Percentiles rank a stretch among this genome's conserved stretches.
Conservation (phyloP, 805 yeast genomes). For the Sugiyamaella floridensis region DNA sequence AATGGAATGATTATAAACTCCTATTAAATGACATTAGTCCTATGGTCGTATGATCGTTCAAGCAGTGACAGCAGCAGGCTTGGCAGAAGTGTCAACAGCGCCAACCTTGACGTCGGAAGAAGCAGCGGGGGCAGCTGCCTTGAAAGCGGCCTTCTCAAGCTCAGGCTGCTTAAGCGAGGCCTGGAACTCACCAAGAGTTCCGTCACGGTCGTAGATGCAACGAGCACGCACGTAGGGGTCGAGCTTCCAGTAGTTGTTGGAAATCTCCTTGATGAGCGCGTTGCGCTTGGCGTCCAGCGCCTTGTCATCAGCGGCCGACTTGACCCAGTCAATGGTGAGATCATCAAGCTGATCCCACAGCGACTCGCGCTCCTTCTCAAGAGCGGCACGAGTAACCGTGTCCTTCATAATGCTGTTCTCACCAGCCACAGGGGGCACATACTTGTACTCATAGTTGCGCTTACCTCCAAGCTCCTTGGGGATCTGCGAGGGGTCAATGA, state of each 20-base stretch:
- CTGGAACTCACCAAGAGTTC: constrained; percentile 42
- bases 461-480: constrained; percentile 74
- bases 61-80: constrained; percentile 4
- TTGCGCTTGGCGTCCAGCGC: constrained; percentile 41
- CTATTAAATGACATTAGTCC: not conserved
- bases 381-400: constrained; percentile 39
- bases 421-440: constrained; percentile 52
- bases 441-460: constrained; percentile 51
- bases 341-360: constrained; percentile 50
- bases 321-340: constrained; percentile 71
- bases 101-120: not conserved
- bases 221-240: constrained; percentile 83
- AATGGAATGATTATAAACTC: too few species aligned
- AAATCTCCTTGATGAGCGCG: constrained; percentile 44
- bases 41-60: not conserved
- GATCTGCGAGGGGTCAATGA: constrained; percentile 51
- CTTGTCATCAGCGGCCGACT: constrained; percentile 42
- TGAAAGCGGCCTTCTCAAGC: constrained; percentile 3
- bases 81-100: constrained; percentile 14
- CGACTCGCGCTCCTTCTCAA: constrained; percentile 47
- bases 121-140: not conserved
- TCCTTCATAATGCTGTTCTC: constrained; percentile 45
- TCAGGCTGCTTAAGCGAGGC: constrained; percentile 16
- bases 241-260: constrained; percentile 55
- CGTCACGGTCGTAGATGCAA: constrained; percentile 70